Evolutionary conservation across 176 grass and related monocot species (phyloP).

Genomic region (Bothriochloa decipiens): DNA sequence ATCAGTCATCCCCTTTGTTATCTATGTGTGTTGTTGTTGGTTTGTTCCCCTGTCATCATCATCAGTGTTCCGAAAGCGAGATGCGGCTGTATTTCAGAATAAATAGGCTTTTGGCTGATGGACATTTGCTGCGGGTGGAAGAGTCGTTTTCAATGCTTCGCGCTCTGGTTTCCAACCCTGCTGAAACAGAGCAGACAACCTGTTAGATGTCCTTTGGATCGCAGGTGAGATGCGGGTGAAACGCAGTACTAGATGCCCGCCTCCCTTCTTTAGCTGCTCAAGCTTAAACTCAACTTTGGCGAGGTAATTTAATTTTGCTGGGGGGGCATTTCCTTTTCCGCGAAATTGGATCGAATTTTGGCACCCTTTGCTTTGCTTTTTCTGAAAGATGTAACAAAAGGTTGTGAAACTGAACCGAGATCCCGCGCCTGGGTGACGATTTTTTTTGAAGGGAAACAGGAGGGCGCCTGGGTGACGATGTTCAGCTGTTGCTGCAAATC

Average conservation of each 20-base stretch:
- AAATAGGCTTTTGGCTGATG: background rate
- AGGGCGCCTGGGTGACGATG: background rate
- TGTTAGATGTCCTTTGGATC: no score
- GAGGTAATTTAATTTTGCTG: background rate
- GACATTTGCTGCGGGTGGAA: no score
- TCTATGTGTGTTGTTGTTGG: background rate
- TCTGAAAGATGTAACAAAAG: background rate
- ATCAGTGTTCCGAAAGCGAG: slow-evolving; percentile 1
- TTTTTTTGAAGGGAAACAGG: no score
- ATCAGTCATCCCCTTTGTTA: background rate
- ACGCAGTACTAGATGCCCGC: no score
- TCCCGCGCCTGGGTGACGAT: background rate
- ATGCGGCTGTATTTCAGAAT: slow-evolving; percentile 9
- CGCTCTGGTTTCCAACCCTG: background rate
- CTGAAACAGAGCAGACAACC: background rate
- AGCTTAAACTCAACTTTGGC: background rate
- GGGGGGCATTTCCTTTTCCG: slow-evolving; percentile 12
- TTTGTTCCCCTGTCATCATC: slow-evolving; percentile 20
- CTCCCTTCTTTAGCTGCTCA: background rate
- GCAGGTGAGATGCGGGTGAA: no score
- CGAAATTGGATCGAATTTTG: background rate
- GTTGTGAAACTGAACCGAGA: background rate
- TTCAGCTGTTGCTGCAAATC: background rate
- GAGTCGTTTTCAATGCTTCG: background rate
- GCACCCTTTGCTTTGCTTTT: background rate